A percentile compares a stretch with the other conserved stretches of the same genome.
Conservation (phyloP, 352 stramenopile genomes). For the Blastocystis sp. region DNA sequence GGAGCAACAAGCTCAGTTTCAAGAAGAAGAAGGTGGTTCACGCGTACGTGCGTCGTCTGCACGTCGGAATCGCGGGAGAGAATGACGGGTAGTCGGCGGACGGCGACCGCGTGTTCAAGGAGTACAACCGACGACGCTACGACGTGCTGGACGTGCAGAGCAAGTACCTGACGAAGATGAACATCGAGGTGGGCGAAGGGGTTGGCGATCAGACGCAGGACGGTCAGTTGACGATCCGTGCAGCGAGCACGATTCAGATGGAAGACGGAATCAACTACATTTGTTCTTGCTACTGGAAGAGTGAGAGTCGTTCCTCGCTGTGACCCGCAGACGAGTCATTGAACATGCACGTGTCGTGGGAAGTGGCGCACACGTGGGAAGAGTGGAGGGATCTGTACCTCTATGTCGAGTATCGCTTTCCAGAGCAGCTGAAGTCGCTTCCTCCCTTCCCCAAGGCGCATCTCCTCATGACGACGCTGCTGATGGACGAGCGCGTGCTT, state of each 20-base stretch:
- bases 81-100: background rate
- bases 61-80: background rate
- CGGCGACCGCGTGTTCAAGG: conserved; percentile 3
- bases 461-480: conserved; percentile 19
- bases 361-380: conserved; percentile 37
- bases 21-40: conserved; percentile 35
- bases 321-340: conserved; percentile 4
- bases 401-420: background rate
- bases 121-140: conserved; percentile 4
- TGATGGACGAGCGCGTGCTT: conserved; percentile 21
- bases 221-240: conserved; percentile 1
- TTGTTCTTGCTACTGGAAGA: conserved; percentile 28
- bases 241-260: background rate
- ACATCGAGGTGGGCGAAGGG: background rate
- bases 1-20: conserved; percentile 64
- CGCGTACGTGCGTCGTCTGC: conserved; percentile 14
- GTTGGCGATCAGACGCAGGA: background rate
- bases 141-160: conserved; percentile 35
- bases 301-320: background rate
- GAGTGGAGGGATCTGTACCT: conserved; percentile 25
- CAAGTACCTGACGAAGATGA: conserved; percentile 22
- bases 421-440: background rate
- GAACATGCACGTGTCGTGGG: background rate
- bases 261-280: conserved; percentile 46
- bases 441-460: conserved; percentile 30